Percentiles rank a stretch among this genome's conserved stretches.
Evolutionary conservation across 257 asterid genomes (phyloP).

Genomic region (Fraxinus pennsylvanica): DNA sequence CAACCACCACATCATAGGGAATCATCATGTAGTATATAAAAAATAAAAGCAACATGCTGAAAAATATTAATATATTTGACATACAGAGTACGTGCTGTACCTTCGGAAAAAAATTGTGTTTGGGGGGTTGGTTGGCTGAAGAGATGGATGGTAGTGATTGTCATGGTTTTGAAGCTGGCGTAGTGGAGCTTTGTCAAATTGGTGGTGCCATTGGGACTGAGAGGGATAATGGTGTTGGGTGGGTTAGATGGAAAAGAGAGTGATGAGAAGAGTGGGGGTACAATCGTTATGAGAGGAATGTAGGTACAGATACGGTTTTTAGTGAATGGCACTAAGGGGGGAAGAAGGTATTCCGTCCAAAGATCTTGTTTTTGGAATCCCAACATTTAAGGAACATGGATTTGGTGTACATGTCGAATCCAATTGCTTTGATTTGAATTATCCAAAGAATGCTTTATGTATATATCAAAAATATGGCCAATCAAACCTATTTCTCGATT

Average conservation of each 20-base stretch:
- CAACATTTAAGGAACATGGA: neutral
- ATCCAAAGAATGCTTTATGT: no score
- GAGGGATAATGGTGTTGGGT: neutral
- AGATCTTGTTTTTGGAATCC: no score
- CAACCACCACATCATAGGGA: neutral
- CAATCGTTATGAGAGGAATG: neutral
- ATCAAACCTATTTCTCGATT: no score
- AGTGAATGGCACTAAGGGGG: neutral
- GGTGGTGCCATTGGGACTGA: neutral
- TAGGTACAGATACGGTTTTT: neutral
- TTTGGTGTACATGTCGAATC: neutral
- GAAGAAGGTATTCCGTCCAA: neutral
- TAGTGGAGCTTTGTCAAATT: neutral
- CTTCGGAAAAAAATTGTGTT: neutral
- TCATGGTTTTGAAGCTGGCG: neutral
- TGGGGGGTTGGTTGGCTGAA: neutral
- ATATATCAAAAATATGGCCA: no score
- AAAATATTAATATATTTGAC: neutral
- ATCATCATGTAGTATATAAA: neutral
- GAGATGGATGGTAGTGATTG: neutral
- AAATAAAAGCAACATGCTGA: neutral
- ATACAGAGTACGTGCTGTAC: neutral
- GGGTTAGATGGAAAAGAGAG: neutral
- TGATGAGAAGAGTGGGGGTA: neutral
- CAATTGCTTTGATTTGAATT: no score